These are phyloP conservation scores for Calonectria pauciramosa DNA, from an alignment of 2,329 filamentous ascomycete species.

Conservation along the genomic window DNA sequence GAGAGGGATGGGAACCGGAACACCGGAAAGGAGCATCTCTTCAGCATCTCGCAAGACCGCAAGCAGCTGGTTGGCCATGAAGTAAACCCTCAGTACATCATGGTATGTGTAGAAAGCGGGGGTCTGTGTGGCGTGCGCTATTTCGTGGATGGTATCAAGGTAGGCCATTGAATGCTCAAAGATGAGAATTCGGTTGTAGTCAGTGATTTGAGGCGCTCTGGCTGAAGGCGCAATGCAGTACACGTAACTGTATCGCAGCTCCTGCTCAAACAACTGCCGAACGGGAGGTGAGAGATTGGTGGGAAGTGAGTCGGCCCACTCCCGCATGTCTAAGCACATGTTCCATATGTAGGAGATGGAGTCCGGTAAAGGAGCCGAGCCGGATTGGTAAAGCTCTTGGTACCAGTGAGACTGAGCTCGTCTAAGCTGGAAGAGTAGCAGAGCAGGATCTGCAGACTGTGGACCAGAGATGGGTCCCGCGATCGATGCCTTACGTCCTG, in stretches of 20 bases:
- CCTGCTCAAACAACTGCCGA: conserved; percentile 85
- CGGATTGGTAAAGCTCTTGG: conserved; percentile 86
- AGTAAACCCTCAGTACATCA: conserved; percentile 88
- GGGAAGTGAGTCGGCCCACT: conserved; percentile 86
- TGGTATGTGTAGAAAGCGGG: conserved; percentile 85
- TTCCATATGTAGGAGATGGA: conserved; percentile 81
- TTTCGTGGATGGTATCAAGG: conserved; percentile 78
- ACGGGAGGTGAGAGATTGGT: conserved; percentile 74
- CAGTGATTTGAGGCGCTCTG: conserved; percentile 77
- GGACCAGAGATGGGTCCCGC: conserved; percentile 59
- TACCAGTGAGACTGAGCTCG: conserved; percentile 91
- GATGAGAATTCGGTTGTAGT: conserved; percentile 84
- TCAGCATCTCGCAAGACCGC: conserved; percentile 71
- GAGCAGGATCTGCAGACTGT: conserved; percentile 75
- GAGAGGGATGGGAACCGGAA: conserved; percentile 60
- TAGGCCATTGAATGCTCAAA: conserved; percentile 92
- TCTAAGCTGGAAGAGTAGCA: conserved; percentile 86
- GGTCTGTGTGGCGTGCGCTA: conserved; percentile 71
- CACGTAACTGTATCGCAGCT: conserved; percentile 91
- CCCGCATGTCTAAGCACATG: conserved; percentile 80
- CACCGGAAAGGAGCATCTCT: conserved; percentile 67
- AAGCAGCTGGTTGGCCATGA: conserved; percentile 75
- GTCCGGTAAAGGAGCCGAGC: conserved; percentile 76
- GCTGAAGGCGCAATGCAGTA: conserved; percentile 88
- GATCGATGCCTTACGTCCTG: conserved; percentile 58